Evolutionary conservation across 2,329 filamentous ascomycete species (phyloP).

Genomic region (Colletotrichum spaethianum): DNA sequence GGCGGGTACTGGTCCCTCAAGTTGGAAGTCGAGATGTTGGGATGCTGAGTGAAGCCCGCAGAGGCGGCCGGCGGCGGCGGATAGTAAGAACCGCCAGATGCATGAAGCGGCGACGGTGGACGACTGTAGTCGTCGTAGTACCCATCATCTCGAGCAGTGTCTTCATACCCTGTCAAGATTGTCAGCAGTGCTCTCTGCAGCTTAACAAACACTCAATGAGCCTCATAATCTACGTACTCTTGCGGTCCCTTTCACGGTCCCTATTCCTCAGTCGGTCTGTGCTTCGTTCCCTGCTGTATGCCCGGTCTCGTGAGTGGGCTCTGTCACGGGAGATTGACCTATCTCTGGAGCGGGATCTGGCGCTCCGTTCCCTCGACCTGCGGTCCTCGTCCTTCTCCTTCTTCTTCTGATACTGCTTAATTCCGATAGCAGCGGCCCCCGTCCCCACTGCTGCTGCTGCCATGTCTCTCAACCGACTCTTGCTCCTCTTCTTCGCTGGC

Average conservation of each 20-base stretch:
- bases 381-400: conserved; percentile 56
- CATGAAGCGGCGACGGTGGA: conserved; percentile 63
- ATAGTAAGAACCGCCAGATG: conserved; percentile 67
- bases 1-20: conserved; percentile 53
- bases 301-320: conserved; percentile 22
- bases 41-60: conserved; percentile 55
- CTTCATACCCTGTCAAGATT: conserved; percentile 51
- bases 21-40: conserved; percentile 52
- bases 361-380: conserved; percentile 38
- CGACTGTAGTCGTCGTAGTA: conserved; percentile 55
- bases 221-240: conserved; percentile 48
- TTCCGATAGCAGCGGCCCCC: conserved; percentile 73
- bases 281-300: conserved; percentile 44
- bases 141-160: conserved; percentile 51
- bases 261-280: conserved; percentile 44
- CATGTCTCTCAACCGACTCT: conserved; percentile 68
- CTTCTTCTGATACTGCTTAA: conserved; percentile 71
- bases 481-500: conserved; percentile 64
- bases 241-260: conserved; percentile 50
- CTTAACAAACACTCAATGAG: neutral
- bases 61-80: conserved; percentile 49
- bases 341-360: conserved; percentile 33
- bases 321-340: conserved; percentile 31
- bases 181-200: conserved; percentile 31
- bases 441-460: conserved; percentile 69